Evolutionary conservation across 441 rosid species (phyloP).

Genomic region (Cnidoscolus chayamansa): DNA sequence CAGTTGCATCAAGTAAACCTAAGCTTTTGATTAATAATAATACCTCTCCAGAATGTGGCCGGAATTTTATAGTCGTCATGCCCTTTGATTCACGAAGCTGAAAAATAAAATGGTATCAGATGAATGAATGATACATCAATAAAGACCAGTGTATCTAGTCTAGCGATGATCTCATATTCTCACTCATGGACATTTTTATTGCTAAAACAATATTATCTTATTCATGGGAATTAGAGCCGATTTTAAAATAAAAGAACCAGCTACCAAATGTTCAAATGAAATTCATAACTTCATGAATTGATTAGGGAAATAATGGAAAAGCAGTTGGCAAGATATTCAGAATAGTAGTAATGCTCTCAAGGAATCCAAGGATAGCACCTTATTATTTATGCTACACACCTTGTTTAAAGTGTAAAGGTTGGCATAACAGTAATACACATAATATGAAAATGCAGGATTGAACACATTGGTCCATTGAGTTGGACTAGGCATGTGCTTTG

Average conservation of each 20-base stretch:
- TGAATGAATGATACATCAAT: slow-evolving; percentile 18
- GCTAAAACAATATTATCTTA: too few relatives aligned
- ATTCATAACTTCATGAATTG: not conserved
- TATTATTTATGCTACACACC: slow-evolving; percentile 30
- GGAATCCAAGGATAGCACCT: not conserved
- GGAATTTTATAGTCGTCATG: slow-evolving; percentile 88
- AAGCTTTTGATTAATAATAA: slow-evolving; percentile 8
- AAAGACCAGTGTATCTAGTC: slow-evolving; percentile 7
- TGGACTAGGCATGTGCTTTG: slow-evolving; percentile 99
- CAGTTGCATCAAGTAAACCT: slow-evolving; percentile 1
- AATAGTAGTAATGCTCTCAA: not conserved
- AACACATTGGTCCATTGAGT: slow-evolving; percentile 93
- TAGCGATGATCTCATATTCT: not conserved
- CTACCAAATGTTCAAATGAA: not conserved
- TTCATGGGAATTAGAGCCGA: too few relatives aligned
- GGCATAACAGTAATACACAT: slow-evolving; percentile 94
- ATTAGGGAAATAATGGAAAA: not conserved
- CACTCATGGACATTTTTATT: not conserved
- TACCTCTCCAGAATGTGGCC: slow-evolving; percentile 99
- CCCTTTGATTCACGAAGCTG: slow-evolving; percentile 99
- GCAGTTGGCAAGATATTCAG: not conserved
- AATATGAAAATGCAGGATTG: slow-evolving; percentile 95
- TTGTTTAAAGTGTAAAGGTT: slow-evolving; percentile 88
- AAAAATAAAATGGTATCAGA: slow-evolving; percentile 22
- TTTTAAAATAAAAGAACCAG: not conserved